Evolutionary conservation across 257 asterid species (phyloP).

Genomic region (Rhazya stricta): DNA sequence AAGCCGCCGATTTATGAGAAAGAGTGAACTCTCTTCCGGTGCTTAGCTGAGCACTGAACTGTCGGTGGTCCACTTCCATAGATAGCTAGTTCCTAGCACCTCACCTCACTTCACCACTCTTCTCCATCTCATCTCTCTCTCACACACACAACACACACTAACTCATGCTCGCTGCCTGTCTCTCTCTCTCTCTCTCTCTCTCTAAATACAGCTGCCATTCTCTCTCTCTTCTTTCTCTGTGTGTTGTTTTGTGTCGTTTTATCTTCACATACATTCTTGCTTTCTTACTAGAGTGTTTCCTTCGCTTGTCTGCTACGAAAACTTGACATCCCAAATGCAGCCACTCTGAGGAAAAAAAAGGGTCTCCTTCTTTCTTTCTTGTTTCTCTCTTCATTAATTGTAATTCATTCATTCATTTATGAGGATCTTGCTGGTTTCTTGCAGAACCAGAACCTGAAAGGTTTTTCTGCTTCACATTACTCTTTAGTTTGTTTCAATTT

Average conservation of each 20-base stretch:
- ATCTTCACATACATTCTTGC: not conserved
- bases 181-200: slow-evolving; percentile 8
- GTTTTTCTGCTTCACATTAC: not conserved
- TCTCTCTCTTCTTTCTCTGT: slow-evolving; percentile 2
- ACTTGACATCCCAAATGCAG: slow-evolving; percentile 2
- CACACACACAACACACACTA: slow-evolving; percentile 1
- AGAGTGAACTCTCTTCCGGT: not conserved
- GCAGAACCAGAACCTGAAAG: not conserved
- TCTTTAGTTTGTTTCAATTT: not conserved
- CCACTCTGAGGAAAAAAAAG: not conserved
- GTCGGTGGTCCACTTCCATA: slow-evolving; percentile 36
- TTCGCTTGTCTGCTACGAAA: slow-evolving; percentile 32
- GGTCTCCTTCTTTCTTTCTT: not conserved
- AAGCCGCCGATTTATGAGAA: not conserved
- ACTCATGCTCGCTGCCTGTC: slow-evolving; percentile 7
- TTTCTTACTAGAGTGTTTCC: slow-evolving; percentile 5
- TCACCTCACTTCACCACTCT: not conserved
- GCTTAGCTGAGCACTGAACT: slow-evolving; percentile 15
- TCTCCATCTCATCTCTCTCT: slow-evolving; percentile 13
- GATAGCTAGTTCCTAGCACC: slow-evolving; percentile 6
- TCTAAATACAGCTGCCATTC: not conserved
- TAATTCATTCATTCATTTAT: slow-evolving; percentile 19
- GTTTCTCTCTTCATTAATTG: slow-evolving; percentile 11
- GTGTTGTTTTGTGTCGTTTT: not conserved
- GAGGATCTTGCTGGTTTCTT: slow-evolving; percentile 19